phyloP scores from a whole-genome alignment of 1,284 basidiomycete genomes.

The Ustilago crameri region DNA sequence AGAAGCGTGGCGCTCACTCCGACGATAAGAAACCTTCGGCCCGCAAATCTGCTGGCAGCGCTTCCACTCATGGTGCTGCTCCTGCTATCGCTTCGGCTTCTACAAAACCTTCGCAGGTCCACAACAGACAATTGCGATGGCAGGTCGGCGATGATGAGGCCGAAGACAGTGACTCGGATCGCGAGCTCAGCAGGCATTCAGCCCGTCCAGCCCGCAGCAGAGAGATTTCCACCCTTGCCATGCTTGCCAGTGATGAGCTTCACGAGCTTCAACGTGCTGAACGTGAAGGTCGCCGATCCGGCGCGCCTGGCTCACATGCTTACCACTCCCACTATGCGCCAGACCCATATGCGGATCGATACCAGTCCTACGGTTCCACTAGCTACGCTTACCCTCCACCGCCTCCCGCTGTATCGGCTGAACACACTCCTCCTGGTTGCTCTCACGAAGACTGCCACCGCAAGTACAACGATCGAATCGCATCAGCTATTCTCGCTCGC shows the following conservation, averaged over 20 bases:
- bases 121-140: conserved; percentile 40
- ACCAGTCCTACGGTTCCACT: conserved; percentile 26
- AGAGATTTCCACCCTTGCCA: conserved; percentile 66
- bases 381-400: conserved; percentile 25
- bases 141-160: conserved; percentile 52
- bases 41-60: conserved; percentile 27
- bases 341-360: conserved; percentile 41
- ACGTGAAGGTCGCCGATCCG: conserved; percentile 44
- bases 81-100: conserved; percentile 42
- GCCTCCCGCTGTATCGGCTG: conserved; percentile 12
- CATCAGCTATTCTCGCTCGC: conserved; percentile 43
- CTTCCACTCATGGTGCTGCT: conserved; percentile 14
- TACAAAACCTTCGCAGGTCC: conserved; percentile 16
- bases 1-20: conserved; percentile 39
- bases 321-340: conserved; percentile 31
- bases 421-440: conserved; percentile 53
- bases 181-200: conserved; percentile 19
- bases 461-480: conserved; percentile 60
- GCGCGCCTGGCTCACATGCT: conserved; percentile 13
- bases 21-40: conserved; percentile 36
- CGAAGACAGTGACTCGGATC: conserved; percentile 58
- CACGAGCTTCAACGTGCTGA: conserved; percentile 62
- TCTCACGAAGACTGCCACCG: conserved; percentile 62
- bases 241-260: conserved; percentile 64
- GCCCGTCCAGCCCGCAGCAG: conserved; percentile 28